A percentile compares a stretch with the other conserved stretches of the same genome.
Evolutionary conservation across 305 asterid species (phyloP).

Genomic region (Fraxinus velutina): DNA sequence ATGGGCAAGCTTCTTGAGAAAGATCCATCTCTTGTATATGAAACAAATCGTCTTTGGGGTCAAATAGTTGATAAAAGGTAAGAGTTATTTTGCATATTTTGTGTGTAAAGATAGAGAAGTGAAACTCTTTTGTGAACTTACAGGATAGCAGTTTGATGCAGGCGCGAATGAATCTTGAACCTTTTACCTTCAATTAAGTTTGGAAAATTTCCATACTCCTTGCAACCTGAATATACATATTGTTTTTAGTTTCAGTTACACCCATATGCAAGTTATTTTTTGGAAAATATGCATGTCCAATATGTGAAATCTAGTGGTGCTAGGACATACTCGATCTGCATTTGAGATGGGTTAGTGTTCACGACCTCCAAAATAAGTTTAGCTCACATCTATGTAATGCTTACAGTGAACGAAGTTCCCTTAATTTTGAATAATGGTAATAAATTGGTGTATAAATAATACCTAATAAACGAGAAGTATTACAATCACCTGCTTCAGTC

Average conservation of each 20-base stretch:
- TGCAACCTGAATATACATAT: not conserved
- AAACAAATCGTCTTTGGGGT: conserved; percentile 85
- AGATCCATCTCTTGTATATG: conserved; percentile 85
- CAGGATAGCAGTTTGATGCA: not conserved
- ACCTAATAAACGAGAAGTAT: conserved; percentile 4
- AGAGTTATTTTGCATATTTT: conserved; percentile 8
- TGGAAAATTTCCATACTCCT: not conserved
- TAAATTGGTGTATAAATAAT: not conserved
- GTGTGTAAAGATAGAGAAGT: not conserved
- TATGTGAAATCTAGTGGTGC: not conserved
- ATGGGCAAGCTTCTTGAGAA: conserved; percentile 88
- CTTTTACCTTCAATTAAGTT: not conserved
- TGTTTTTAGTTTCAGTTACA: not conserved
- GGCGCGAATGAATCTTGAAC: not conserved
- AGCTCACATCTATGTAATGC: not conserved
- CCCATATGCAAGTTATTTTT: not conserved
- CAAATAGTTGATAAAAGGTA: conserved; percentile 91
- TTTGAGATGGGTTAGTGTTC: not conserved
- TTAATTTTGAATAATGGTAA: not conserved
- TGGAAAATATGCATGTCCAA: not conserved
- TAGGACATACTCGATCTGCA: not conserved
- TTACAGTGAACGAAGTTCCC: not conserved
- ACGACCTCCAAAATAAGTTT: not conserved
- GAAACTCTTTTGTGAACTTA: not conserved
- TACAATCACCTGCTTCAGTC: not conserved